Evolutionary conservation across 2,329 filamentous ascomycete species (phyloP).

Genomic region (Zelopaecilomyces penicillatus): DNA sequence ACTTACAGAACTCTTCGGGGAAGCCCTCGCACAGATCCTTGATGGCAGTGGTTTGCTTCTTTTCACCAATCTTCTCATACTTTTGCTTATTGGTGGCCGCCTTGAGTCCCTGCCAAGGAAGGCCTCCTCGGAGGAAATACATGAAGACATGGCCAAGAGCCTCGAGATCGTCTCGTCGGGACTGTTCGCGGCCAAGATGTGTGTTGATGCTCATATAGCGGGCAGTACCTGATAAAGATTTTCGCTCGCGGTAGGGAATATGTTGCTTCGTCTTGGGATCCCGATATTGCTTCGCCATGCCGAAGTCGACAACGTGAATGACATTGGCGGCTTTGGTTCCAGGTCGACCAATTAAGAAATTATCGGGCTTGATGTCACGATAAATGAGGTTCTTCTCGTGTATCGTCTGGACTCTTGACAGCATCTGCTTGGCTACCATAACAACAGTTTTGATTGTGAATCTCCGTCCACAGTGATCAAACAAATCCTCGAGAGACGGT

Average conservation of each 20-base stretch:
- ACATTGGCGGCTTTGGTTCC: constrained; percentile 93
- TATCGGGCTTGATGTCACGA: constrained; percentile 98
- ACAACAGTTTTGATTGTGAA: constrained; percentile 97
- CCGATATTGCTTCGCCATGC: constrained; percentile 98
- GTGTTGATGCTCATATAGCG: constrained; percentile 99
- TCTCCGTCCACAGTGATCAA: constrained; percentile 91
- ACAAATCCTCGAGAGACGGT: constrained; percentile 90
- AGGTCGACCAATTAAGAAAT: constrained; percentile 92
- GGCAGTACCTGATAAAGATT: constrained; percentile 91
- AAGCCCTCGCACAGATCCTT: constrained; percentile 96
- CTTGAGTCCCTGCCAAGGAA: constrained; percentile 67
- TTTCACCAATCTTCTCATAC: constrained; percentile 99
- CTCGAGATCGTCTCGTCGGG: constrained; percentile 89
- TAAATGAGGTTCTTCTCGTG: constrained; percentile 99
- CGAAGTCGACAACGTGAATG: constrained; percentile 97
- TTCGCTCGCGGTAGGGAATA: constrained; percentile 93
- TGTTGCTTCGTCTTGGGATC: constrained; percentile 99
- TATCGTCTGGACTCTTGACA: constrained; percentile 85
- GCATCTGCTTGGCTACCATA: constrained; percentile 99
- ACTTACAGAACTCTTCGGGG: constrained; percentile 96
- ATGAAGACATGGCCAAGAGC: constrained; percentile 70
- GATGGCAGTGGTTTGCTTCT: constrained; percentile 96
- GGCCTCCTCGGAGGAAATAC: constrained; percentile 63
- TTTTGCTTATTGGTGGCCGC: constrained; percentile 85
- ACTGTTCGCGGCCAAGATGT: constrained; percentile 92